Evolutionary conservation across 2,329 filamentous ascomycete species (phyloP), one percentile per base, ranked within the genome.

Genomic region (Verticillium klebahnii): DNA sequence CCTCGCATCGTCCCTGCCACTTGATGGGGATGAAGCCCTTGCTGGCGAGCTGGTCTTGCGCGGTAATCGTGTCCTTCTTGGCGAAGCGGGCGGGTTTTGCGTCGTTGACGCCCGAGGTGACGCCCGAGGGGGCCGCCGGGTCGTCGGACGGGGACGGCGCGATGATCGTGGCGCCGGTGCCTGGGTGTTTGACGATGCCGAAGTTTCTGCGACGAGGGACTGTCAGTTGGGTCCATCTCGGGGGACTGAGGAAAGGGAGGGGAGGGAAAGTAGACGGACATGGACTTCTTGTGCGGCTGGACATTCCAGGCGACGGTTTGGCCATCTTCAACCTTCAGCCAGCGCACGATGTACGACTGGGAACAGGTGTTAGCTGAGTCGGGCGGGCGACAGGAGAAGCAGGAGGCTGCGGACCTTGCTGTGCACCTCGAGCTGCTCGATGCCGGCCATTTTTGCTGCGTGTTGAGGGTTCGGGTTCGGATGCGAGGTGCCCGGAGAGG

Each of bases 261-360:
- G 57, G 57, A 58, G 34, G 57, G 32, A 56, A n/a, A 23, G 29
- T 58, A 37, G 62, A 69, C 79, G 70, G 78, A 89, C 87, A 99
- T 90, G 63, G 94, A 97, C 79, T 97, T 98, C 80, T 96, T 98
- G 76, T 98, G 93, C 54, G 95, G 95, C 73, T 98, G 93, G 45
- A 99, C 87, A 71, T 92, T 97, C 95, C 95, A 99, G 17, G 93
- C 97, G 69, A 99, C 93, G 58, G 93, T 97, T 75, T 97, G 89
- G 60, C 90, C 90, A 66, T 92, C 89, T 61, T 93, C 89, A 68
- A 97, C 94, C 73, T 92, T 90, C 69, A 97, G 91, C 94, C 95
- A 99, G 72, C 95, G 92, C 62, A 99, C 92, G 69, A 99, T 93
- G 78, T 99, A 99, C 66, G 93, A 97, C 95, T 98, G 68, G 68